These are phyloP conservation scores for Quercus rubra DNA, from an alignment of 306 rosid genomes.

Conservation along the genomic window DNA sequence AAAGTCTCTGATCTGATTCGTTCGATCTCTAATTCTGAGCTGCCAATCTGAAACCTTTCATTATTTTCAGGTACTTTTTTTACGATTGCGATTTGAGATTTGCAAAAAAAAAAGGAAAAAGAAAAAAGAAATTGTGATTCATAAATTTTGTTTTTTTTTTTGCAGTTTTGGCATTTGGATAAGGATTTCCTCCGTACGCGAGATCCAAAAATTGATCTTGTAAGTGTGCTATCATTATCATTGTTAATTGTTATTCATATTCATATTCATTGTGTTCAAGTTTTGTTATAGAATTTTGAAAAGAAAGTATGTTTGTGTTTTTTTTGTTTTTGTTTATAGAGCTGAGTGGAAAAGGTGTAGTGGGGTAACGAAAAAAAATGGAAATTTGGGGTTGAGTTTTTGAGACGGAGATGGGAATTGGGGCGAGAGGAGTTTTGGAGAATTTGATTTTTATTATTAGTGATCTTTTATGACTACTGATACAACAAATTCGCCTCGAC, in stretches of 20 bases:
- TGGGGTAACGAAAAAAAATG: neutral
- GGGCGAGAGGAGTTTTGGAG: conserved; percentile 16
- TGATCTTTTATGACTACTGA: conserved; percentile 56
- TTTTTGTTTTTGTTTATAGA: neutral
- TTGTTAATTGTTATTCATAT: neutral
- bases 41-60: no score
- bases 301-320: no score
- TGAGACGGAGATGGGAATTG: conserved; percentile 10
- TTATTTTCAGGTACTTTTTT: no score
- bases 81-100: no score
- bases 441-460: conserved; percentile 19
- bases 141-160: neutral
- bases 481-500: conserved; percentile 24
- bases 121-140: neutral
- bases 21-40: neutral
- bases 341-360: neutral
- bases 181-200: conserved; percentile 7
- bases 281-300: no score
- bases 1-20: conserved; percentile 16
- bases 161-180: conserved; percentile 29
- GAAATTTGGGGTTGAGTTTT: neutral
- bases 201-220: neutral
- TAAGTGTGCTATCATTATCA: neutral
- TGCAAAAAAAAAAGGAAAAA: no score
- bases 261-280: no score